Evolutionary conservation across 352 stramenopile species (phyloP), one percentile per base, ranked within the genome.

Genomic region (Pythium dissotocum): DNA sequence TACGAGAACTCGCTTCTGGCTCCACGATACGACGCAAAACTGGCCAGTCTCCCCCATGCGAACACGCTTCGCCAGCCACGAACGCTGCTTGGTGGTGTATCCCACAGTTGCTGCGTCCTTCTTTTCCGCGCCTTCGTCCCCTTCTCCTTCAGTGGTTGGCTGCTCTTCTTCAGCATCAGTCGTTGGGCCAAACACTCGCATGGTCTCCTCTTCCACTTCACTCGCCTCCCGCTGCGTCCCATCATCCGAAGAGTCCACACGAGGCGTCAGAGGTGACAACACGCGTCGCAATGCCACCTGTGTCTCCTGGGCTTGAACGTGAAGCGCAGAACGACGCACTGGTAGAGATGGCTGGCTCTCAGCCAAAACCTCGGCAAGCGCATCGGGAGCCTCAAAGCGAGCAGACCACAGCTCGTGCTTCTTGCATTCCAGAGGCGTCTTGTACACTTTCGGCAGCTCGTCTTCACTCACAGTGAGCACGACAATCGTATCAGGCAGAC

Each of bases 11-110:
- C 64, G 56, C 54, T 77, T 80, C 0, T 58, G 72, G 18, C 30
- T 10, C 85, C 82, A 93, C n/a, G 80, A 75, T 13, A 93, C 85
- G 7, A 82, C 66, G 16, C 85, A 93, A 54, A 85, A 93, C 9
- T 73, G 82, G 4, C 65, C 80, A 24, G 77, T 86, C 53, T 88
- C 83, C 6, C 84, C 84, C 16, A 85, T 75, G 6, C 59, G 55
- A 0, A 32, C 6, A 18, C 63, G 69, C 9, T 52, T 52, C 14
- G 58, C 28, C 21, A 70, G 8, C 49, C 44, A 60, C 49, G 26
- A 28, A 13, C 26, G 30, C 28, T 70, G 61, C 38, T 10, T 40
- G 1, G 36, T 9, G 6, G 58, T 54, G 28, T 72, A 72, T 12
- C 66, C 58, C 1, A 66, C 3, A 7, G 32, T 1, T 18, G 61